Evolutionary conservation across 1,284 basidiomycete species (phyloP), one percentile per base, ranked within the genome.

Genomic region (Golubevia sp.): DNA sequence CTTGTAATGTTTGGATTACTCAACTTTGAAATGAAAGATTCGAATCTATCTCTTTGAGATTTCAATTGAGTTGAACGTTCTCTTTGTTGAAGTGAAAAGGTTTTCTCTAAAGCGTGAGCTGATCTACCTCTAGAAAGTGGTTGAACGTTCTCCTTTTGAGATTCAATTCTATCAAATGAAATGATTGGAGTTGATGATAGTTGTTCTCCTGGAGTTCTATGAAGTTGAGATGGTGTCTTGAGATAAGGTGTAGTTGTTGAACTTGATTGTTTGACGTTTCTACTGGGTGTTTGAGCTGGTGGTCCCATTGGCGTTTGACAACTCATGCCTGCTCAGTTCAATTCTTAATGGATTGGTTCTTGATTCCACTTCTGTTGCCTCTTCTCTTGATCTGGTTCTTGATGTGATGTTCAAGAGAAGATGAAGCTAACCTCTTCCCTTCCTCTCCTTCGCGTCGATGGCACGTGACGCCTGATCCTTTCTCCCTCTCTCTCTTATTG

Each of bases 111-210:
- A 1, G 87, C 86, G 48, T 86, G 85, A 2, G 88, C 88, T 11
- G 87, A 88, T 51, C 88, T 83, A 13, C 88, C 88, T 5, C 85
- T 83, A 1, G 86, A 84, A 2, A 87, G 79, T 0, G 88, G 88
- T 60, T 87, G 85, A 53, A 89, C 88, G 80, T 89, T 89, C 77
- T 89, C 88, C 82, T 89, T 89, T 59, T 88, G 86, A 2, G 85
- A 83, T 69, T 89, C 88, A 66, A 83, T 80, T n/a, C 64, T 59
- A 51, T 69, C 71, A 55, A 83, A 76, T 44, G 76, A 70, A 59
- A 81, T 76, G 64, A 83, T 76, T 61, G 80, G 80, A 3, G 80
- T 83, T 7, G 73, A 68, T 15, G 77, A 80, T 13, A 71, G 78
- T 66, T 83, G 80, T 49, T 83, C 79, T 52, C 70, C 59, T 55